phyloP scores from a whole-genome alignment of 2,329 filamentous ascomycete species.

The Magnaporthiopsis poae region DNA sequence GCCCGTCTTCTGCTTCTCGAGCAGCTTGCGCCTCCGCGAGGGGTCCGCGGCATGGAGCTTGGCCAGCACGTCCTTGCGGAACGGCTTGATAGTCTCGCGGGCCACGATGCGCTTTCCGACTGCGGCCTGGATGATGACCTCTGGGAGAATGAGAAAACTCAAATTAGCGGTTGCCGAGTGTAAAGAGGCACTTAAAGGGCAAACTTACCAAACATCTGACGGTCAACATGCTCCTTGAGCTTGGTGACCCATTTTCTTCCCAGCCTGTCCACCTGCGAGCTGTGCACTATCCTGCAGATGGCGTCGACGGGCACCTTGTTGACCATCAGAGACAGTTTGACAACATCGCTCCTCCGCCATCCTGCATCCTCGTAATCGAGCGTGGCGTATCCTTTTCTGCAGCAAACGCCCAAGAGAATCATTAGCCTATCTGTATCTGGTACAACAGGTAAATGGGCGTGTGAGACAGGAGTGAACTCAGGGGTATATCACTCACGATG shows the following conservation, averaged over 20 bases:
- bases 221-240: constrained; percentile 92
- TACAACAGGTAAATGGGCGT: too few relatives aligned
- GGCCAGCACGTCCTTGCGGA: constrained; percentile 84
- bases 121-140: constrained; percentile 87
- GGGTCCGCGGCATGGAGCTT: constrained; percentile 91
- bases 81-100: constrained; percentile 89
- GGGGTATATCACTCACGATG: constrained; percentile 38
- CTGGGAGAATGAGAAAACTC: constrained; percentile 22
- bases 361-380: constrained; percentile 95
- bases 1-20: constrained; percentile 96
- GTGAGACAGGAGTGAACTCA: background rate
- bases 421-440: background rate
- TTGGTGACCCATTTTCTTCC: constrained; percentile 84
- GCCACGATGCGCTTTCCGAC: constrained; percentile 76
- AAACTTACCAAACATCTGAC: constrained; percentile 61
- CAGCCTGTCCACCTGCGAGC: constrained; percentile 68
- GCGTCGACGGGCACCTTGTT: constrained; percentile 92
- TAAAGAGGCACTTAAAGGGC: too few relatives aligned
- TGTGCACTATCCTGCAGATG: constrained; percentile 80
- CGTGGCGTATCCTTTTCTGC: constrained; percentile 75
- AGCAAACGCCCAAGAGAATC: background rate
- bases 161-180: too few relatives aligned
- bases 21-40: constrained; percentile 67
- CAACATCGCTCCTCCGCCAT: constrained; percentile 68
- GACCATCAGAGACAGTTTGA: constrained; percentile 85